Evolutionary conservation across 2,329 filamentous ascomycete species (phyloP).

Genomic region (Colletotrichum ledebouriae): DNA sequence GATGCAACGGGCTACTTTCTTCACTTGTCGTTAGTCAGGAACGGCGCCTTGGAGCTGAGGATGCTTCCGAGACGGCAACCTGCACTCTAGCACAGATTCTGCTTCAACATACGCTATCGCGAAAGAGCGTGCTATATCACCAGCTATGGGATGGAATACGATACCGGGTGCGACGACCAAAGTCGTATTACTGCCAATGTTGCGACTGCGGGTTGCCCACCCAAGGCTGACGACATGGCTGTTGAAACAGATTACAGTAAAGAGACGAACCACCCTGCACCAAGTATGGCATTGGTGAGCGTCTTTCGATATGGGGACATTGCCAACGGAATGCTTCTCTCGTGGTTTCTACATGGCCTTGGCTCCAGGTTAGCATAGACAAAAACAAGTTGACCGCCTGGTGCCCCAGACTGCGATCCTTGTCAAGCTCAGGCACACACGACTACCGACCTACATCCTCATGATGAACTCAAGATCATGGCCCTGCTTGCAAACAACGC

Average conservation of each 20-base stretch:
- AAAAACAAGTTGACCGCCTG: constrained; percentile 15
- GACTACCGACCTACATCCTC: constrained; percentile 9
- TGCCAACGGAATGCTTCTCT: no score
- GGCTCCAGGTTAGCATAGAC: constrained; percentile 16
- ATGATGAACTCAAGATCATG: constrained; percentile 13
- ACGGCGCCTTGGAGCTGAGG: constrained; percentile 15
- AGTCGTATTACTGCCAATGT: no score
- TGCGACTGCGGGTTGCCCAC: no score
- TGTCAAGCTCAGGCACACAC: constrained; percentile 27
- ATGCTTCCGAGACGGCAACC: constrained; percentile 3
- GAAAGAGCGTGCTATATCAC: constrained; percentile 14
- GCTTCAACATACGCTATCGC: constrained; percentile 25
- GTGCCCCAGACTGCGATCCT: constrained; percentile 19
- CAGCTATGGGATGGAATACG: background rate
- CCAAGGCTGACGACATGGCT: no score
- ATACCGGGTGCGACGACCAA: no score
- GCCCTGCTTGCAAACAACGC: constrained; percentile 10
- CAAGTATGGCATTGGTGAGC: no score
- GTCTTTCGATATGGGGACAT: no score
- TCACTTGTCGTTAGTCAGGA: constrained; percentile 13
- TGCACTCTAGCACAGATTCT: constrained; percentile 14
- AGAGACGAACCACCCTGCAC: no score
- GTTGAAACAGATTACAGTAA: no score
- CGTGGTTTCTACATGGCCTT: constrained; percentile 8
- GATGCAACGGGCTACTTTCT: background rate